Conservation (phyloP, 352 stramenopile species). For the Phytophthora macrochlamydospora region DNA sequence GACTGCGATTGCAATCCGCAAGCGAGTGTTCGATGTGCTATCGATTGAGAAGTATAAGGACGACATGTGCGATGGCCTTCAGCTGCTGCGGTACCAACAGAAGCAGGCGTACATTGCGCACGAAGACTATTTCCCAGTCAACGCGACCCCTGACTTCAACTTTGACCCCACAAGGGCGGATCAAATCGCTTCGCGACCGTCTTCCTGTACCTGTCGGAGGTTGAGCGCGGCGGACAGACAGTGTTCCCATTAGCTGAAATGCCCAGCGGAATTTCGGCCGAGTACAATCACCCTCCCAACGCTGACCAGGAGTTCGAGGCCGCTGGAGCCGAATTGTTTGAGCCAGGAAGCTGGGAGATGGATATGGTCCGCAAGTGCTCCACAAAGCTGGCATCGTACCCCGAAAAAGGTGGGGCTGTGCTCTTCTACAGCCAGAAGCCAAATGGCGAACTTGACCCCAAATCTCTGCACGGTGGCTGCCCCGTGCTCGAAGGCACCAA, state of each 20-base stretch:
- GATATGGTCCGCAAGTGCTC: slow-evolving; percentile 83
- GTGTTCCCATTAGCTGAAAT: slow-evolving; percentile 82
- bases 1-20: slow-evolving; percentile 74
- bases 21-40: slow-evolving; percentile 91
- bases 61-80: slow-evolving; percentile 93
- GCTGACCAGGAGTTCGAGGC: slow-evolving; percentile 45
- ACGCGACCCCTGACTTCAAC: slow-evolving; percentile 64
- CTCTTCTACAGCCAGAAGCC: slow-evolving; percentile 98
- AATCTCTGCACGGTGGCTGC: slow-evolving; percentile 93
- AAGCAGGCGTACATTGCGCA: slow-evolving; percentile 95
- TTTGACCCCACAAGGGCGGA: slow-evolving; percentile 77
- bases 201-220: slow-evolving; percentile 86
- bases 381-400: slow-evolving; percentile 79
- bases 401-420: slow-evolving; percentile 91
- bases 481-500: slow-evolving; percentile 95
- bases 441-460: slow-evolving; percentile 91
- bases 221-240: slow-evolving; percentile 79
- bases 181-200: slow-evolving; percentile 87
- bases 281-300: slow-evolving; percentile 59
- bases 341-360: slow-evolving; percentile 65
- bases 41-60: slow-evolving; percentile 91
- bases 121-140: slow-evolving; percentile 91
- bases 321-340: slow-evolving; percentile 61
- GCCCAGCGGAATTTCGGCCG: slow-evolving; percentile 62
- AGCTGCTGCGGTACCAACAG: slow-evolving; percentile 95